Conservation (phyloP, 305 asterid genomes). For the Fraxinus sp. region DNA sequence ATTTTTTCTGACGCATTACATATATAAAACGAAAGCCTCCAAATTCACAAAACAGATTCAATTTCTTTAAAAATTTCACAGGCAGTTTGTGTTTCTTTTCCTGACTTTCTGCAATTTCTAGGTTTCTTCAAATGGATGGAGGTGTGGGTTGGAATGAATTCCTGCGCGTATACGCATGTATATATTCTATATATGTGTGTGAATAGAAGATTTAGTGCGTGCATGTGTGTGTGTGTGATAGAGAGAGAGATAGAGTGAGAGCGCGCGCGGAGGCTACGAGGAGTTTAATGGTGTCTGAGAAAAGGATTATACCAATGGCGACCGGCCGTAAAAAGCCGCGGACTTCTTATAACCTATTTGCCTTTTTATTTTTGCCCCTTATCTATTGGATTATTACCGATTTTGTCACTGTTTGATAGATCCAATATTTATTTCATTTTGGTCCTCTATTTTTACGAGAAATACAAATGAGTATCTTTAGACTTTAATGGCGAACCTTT, state of each 20-base stretch:
- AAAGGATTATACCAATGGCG: constrained; percentile 43
- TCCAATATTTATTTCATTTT: neutral
- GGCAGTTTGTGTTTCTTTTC: neutral
- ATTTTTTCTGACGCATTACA: constrained; percentile 99
- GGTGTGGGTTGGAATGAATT: constrained; percentile 9
- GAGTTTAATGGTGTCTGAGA: constrained; percentile 47
- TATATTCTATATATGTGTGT: neutral
- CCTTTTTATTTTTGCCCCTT: neutral
- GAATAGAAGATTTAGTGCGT: constrained; percentile 25
- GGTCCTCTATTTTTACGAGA: neutral
- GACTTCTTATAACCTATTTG: neutral
- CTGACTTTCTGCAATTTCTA: neutral
- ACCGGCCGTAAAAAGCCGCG: constrained; percentile 40
- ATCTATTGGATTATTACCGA: neutral
- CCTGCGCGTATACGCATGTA: neutral
- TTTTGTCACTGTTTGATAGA: neutral
- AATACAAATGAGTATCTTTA: neutral
- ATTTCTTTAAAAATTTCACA: neutral
- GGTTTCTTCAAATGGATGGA: constrained; percentile 14
- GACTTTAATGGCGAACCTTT: neutral
- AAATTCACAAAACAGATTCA: constrained; percentile 1
- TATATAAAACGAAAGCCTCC: constrained; percentile 32
- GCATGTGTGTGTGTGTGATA: neutral
- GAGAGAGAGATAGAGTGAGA: neutral
- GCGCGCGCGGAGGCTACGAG: constrained; percentile 51